A percentile compares a stretch with the other conserved stretches of the same genome.
These are phyloP conservation scores for Stylosanthes scabra DNA, from an alignment of 331 rosid species.

Conservation along the genomic window DNA sequence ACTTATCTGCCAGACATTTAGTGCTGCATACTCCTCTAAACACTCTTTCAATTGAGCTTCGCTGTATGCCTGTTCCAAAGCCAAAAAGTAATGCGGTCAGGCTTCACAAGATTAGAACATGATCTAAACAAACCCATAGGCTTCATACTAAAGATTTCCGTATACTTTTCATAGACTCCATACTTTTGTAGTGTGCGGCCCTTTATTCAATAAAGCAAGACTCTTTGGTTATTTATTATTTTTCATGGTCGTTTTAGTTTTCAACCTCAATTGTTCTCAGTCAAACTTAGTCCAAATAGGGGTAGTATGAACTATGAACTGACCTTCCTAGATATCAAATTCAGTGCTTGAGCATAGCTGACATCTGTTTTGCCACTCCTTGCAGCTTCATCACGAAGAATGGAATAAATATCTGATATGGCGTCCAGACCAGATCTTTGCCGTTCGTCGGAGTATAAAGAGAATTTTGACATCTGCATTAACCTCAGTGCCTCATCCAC, in stretches of 20 bases:
- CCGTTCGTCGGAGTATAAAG: constrained; percentile 93
- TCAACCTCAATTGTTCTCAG: not conserved
- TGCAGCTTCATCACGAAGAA: constrained; percentile 92
- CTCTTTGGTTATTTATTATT: not conserved
- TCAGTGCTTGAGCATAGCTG: constrained; percentile 89
- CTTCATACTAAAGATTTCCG: not conserved
- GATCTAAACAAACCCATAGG: not conserved
- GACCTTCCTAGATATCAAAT: constrained; percentile 98
- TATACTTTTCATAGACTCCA: not conserved
- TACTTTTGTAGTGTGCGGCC: not conserved
- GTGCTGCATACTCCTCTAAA: constrained; percentile 96
- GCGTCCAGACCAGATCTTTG: constrained; percentile 96
- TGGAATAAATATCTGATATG: constrained; percentile 92
- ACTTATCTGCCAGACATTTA: constrained; percentile 98
- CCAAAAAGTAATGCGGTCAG: constrained; percentile 29
- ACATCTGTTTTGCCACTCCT: constrained; percentile 76
- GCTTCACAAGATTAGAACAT: not conserved
- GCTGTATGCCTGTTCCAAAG: constrained; percentile 79
- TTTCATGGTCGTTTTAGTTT: constrained; percentile 4
- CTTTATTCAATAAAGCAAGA: constrained; percentile 5
- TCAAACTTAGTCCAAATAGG: constrained; percentile 27
- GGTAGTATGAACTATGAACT: constrained; percentile 32
- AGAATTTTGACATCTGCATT: constrained; percentile 99
- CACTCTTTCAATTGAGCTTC: constrained; percentile 97
- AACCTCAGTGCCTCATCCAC: constrained; percentile 96